Evolutionary conservation across 495 filamentous ascomycete genomes (phyloP), one percentile per base, ranked within the genome.

Genomic region (Penicillium maclennaniae): DNA sequence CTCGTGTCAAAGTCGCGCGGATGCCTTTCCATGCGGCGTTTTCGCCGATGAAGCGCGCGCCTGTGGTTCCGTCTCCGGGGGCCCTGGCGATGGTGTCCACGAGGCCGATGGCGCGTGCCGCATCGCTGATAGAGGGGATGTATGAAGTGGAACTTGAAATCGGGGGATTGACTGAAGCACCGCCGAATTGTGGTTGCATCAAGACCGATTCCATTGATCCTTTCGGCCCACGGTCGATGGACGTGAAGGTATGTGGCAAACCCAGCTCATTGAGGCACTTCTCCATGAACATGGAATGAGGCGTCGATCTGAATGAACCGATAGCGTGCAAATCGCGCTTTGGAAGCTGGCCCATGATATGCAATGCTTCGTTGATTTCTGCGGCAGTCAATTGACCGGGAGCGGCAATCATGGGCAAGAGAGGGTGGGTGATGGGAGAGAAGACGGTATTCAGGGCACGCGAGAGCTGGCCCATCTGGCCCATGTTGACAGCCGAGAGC

Each of bases 261-360:
- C 87, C 86, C 19, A 92, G 79, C 65, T 93, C 89, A 63, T 93
- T 93, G 67, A 93, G 85, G 60, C 88, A 92, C 63, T 92, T 91
- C 61, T 91, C 87, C 72, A 88, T 90, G 65, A 91, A 92, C 63
- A 88, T 84, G 14, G 87, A 86, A 59, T 90, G 87, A 0, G 86
- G 84, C 8, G 82, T 87, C 3, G 83, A 78, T 20, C 82, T 82
- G 41, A 86, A 83, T 20, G 81, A 87, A 45, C 84, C 87, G 57
- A 92, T 87, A 40, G 85, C 87, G 59, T 91, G 91, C 21, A 93
- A 79, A 63, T 84, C 86, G 41, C 84, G 86, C 67, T 86, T 89
- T 10, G 88, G 87, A 43, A 91, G 73, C 59, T 89, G 86, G 15
- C 88, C 89, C 73, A 93, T 87, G 55, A 86, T 83, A 20, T 87